phyloP scores from a whole-genome alignment of 2,329 filamentous ascomycete species.

The Fusarium neocosmosporiellum region DNA sequence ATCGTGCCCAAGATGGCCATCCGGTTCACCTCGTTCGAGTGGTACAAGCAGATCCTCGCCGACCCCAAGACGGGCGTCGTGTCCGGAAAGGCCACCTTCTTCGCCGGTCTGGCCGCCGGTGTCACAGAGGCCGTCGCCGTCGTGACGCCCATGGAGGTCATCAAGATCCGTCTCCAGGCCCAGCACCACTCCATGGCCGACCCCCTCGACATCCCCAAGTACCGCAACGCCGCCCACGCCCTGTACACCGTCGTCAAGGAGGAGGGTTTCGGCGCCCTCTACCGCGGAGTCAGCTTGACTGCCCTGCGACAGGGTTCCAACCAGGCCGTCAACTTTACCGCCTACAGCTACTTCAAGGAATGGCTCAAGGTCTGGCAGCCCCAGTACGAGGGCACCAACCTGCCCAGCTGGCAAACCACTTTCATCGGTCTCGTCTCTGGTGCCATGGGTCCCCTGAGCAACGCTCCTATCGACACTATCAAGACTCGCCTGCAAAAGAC shows the following conservation, averaged over 20 bases:
- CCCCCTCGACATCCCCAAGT: slow-evolving; percentile 94
- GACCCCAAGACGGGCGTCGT: slow-evolving; percentile 74
- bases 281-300: slow-evolving; percentile 93
- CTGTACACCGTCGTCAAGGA: slow-evolving; percentile 91
- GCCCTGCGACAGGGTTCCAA: slow-evolving; percentile 95
- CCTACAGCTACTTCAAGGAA: slow-evolving; percentile 93
- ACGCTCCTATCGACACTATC: slow-evolving; percentile 98
- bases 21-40: slow-evolving; percentile 96
- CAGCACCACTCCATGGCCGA: slow-evolving; percentile 99
- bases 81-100: slow-evolving; percentile 75
- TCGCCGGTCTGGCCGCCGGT: slow-evolving; percentile 88
- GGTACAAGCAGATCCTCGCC: slow-evolving; percentile 87
- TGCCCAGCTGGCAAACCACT: slow-evolving; percentile 92
- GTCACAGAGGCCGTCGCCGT: slow-evolving; percentile 96
- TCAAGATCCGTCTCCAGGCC: slow-evolving; percentile 98
- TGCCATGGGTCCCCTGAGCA: slow-evolving; percentile 95
- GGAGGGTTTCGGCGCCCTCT: slow-evolving; percentile 88
- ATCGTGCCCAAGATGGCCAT: slow-evolving; percentile 99
- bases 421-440: slow-evolving; percentile 90
- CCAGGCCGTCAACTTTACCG: slow-evolving; percentile 98
- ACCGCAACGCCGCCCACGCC: slow-evolving; percentile 89
- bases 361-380: slow-evolving; percentile 79
- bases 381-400: slow-evolving; percentile 69
- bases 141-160: slow-evolving; percentile 98
- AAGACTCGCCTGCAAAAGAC: slow-evolving; percentile 96